Percentiles rank a stretch among this genome's conserved stretches.
These are phyloP conservation scores for Microbotryum saponariae DNA, from an alignment of 1,284 basidiomycete genomes.

Conservation along the genomic window DNA sequence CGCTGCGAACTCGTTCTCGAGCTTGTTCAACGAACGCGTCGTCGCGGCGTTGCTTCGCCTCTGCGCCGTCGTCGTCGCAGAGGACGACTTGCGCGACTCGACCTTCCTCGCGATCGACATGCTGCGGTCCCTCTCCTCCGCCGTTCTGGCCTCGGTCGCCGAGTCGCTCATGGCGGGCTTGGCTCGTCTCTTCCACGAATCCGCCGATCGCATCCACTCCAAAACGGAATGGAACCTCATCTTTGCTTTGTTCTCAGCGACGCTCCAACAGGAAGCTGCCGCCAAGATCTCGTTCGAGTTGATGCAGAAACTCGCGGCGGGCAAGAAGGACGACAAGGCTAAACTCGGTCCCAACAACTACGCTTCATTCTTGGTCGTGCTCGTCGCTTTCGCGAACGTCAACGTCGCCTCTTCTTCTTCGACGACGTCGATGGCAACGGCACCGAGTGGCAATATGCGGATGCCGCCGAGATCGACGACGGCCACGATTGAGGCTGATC, in stretches of 20 bases:
- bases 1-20: constrained; percentile 70
- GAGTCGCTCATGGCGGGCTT: constrained; percentile 86
- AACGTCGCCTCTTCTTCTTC: constrained; percentile 33
- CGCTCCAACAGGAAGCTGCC: constrained; percentile 79
- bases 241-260: constrained; percentile 79
- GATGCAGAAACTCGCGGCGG: constrained; percentile 55
- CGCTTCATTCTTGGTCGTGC: constrained; percentile 63
- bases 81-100: constrained; percentile 77
- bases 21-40: constrained; percentile 88
- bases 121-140: constrained; percentile 67
- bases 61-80: constrained; percentile 66
- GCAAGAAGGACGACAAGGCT: constrained; percentile 53
- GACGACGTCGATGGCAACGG: constrained; percentile 43
- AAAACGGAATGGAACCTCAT: constrained; percentile 94
- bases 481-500: constrained; percentile 11
- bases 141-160: constrained; percentile 72
- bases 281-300: constrained; percentile 74
- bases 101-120: constrained; percentile 88
- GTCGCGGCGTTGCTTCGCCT: constrained; percentile 80
- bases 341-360: constrained; percentile 51
- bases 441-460: not conserved
- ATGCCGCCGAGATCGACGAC: constrained; percentile 7
- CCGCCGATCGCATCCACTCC: constrained; percentile 67
- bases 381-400: constrained; percentile 78
- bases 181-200: constrained; percentile 64